A percentile compares a stretch with the other conserved stretches of the same genome.
Evolutionary conservation across 768 basidiomycete genomes (phyloP).

Genomic region (Tulasnella sp.): DNA sequence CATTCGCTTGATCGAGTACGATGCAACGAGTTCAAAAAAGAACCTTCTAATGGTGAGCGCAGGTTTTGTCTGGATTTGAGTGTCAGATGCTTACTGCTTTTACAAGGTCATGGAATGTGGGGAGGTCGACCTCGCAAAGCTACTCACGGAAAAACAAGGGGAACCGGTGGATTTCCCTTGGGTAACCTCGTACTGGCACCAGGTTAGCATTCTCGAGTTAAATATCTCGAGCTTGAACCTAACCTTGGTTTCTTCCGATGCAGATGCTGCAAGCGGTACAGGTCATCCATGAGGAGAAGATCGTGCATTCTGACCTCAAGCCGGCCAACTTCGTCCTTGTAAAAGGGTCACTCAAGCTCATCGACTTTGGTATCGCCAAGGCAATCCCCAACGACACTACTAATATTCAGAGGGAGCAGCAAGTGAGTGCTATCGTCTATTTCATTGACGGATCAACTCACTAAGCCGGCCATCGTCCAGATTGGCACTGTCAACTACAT

Average conservation of each 20-base stretch:
- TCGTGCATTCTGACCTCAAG: slow-evolving; percentile 97
- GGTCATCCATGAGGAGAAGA: slow-evolving; percentile 96
- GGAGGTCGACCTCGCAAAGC: slow-evolving; percentile 82
- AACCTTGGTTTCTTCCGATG: background rate
- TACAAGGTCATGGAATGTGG: slow-evolving; percentile 92
- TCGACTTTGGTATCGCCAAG: slow-evolving; percentile 99
- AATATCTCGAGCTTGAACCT: background rate
- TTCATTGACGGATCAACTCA: background rate
- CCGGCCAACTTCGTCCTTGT: slow-evolving; percentile 98
- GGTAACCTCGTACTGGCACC: slow-evolving; percentile 95
- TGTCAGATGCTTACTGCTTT: background rate
- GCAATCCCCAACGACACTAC: slow-evolving; percentile 98
- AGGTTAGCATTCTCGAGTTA: slow-evolving; percentile 49
- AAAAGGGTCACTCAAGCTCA: slow-evolving; percentile 89
- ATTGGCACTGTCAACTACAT: slow-evolving; percentile 98
- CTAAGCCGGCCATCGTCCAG: slow-evolving; percentile 39
- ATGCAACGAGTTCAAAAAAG: slow-evolving; percentile 76
- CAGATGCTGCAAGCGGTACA: slow-evolving; percentile 99
- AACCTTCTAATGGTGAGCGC: slow-evolving; percentile 58
- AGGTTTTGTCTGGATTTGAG: background rate
- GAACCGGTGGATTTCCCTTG: slow-evolving; percentile 88
- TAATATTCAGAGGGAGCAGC: slow-evolving; percentile 94
- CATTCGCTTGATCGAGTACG: slow-evolving; percentile 86
- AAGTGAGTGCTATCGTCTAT: slow-evolving; percentile 46
- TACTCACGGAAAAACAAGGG: slow-evolving; percentile 79